A percentile compares a stretch with the other conserved stretches of the same genome.
Evolutionary conservation across 2,329 filamentous ascomycete genomes (phyloP).

Genomic region (Calonectria naviculata): DNA sequence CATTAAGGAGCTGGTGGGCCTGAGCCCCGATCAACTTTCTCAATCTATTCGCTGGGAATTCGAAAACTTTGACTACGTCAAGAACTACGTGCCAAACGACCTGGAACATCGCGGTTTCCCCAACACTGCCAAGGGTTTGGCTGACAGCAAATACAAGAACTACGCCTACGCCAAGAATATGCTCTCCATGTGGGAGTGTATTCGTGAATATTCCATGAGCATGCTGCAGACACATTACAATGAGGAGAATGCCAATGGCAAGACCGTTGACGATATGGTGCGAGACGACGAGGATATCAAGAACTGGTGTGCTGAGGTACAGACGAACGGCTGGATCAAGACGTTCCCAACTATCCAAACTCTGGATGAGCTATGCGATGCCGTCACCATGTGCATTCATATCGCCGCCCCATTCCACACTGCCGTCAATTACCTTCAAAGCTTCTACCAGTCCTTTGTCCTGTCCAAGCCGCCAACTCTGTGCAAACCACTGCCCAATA

Average conservation of each 20-base stretch:
- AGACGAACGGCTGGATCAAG: conserved; percentile 50
- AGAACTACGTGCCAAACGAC: conserved; percentile 58
- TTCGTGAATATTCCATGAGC: conserved; percentile 54
- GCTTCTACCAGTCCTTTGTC: conserved; percentile 62
- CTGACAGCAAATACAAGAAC: conserved; percentile 55
- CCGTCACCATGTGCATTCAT: conserved; percentile 63
- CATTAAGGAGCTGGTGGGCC: conserved; percentile 54
- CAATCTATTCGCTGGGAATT: conserved; percentile 53
- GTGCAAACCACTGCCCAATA: conserved; percentile 46
- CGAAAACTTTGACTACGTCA: conserved; percentile 56
- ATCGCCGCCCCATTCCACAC: conserved; percentile 62
- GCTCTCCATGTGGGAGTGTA: conserved; percentile 54
- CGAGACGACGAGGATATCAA: conserved; percentile 46
- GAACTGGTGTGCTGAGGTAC: conserved; percentile 54
- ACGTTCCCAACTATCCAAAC: conserved; percentile 56
- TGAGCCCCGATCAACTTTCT: conserved; percentile 50
- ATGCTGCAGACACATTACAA: conserved; percentile 50
- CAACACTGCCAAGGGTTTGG: conserved; percentile 42
- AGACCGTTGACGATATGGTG: conserved; percentile 43
- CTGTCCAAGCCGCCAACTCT: conserved; percentile 55
- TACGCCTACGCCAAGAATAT: conserved; percentile 61
- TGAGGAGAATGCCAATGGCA: conserved; percentile 41
- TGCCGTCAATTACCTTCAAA: conserved; percentile 63
- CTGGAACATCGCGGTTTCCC: conserved; percentile 56
- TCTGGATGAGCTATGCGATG: conserved; percentile 54